These are phyloP conservation scores for Wakefieldia striispora DNA, from an alignment of 768 basidiomycete genomes.

Conservation along the genomic window DNA sequence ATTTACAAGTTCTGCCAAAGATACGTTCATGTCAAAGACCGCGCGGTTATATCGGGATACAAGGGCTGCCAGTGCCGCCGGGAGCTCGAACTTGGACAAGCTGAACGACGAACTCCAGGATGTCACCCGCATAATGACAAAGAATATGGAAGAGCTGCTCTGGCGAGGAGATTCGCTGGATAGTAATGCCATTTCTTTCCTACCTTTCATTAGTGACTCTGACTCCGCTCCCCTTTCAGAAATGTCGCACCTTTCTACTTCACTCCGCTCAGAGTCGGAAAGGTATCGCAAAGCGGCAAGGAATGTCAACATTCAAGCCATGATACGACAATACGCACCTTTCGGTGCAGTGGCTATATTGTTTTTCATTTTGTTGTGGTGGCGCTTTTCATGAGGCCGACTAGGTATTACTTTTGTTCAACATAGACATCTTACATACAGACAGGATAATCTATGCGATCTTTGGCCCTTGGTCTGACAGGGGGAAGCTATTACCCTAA, in stretches of 20 bases:
- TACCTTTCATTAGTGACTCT: not conserved
- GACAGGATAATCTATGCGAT: conserved; percentile 28
- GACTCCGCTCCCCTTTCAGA: conserved; percentile 42
- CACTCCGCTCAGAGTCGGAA: conserved; percentile 92
- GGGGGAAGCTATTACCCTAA: not conserved
- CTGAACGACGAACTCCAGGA: conserved; percentile 97
- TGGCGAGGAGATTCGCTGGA: conserved; percentile 99
- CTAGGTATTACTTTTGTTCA: conserved; percentile 11
- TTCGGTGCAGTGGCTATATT: conserved; percentile 80
- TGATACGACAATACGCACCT: conserved; percentile 95
- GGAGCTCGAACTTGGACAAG: conserved; percentile 68
- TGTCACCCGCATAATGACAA: conserved; percentile 99
- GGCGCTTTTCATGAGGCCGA: conserved; percentile 62
- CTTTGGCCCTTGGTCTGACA: conserved; percentile 3
- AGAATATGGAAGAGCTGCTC: conserved; percentile 99
- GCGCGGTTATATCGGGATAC: conserved; percentile 94
- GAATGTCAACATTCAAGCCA: conserved; percentile 91
- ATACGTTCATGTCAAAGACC: conserved; percentile 99
- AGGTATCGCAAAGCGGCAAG: conserved; percentile 95
- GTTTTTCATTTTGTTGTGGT: conserved; percentile 72
- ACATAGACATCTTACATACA: conserved; percentile 22
- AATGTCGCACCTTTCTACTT: conserved; percentile 96
- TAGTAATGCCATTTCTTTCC: conserved; percentile 50
- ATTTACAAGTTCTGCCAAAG: conserved; percentile 39
- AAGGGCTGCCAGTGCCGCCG: conserved; percentile 72